Conservation (phyloP, 192 early-diverging fungal genomes). For the Nowakowskiella sp. region DNA sequence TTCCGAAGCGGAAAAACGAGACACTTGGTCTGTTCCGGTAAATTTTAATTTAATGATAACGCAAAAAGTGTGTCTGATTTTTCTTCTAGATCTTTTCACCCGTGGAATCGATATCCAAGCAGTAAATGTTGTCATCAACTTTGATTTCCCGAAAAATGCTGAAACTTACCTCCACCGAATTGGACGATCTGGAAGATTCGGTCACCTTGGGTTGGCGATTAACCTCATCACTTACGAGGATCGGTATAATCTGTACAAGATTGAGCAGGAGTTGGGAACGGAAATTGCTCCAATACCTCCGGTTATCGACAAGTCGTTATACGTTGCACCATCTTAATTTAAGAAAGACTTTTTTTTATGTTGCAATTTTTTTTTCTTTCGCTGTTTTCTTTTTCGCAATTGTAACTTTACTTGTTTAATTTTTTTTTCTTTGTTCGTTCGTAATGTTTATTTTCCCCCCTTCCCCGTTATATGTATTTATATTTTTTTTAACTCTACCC, state of each 20-base stretch:
- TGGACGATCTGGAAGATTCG: constrained; percentile 94
- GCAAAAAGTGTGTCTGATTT: constrained; percentile 7
- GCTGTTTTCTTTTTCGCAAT: too few relatives aligned
- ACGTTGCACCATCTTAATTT: constrained; percentile 45
- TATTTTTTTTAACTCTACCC: too few relatives aligned
- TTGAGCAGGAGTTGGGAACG: constrained; percentile 96
- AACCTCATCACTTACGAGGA: constrained; percentile 98
- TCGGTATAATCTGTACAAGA: constrained; percentile 93
- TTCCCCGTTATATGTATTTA: too few relatives aligned
- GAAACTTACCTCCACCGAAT: constrained; percentile 99
- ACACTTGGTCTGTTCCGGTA: constrained; percentile 92
- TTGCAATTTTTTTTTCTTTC: too few relatives aligned
- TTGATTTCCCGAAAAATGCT: constrained; percentile 99
- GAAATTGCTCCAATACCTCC: constrained; percentile 98
- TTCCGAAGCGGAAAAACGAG: constrained; percentile 97
- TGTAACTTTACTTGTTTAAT: too few relatives aligned
- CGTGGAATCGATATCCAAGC: constrained; percentile 99
- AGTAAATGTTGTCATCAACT: constrained; percentile 99
- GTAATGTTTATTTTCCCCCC: too few relatives aligned
- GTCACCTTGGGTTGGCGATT: constrained; percentile 91
- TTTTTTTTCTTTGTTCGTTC: too few relatives aligned
- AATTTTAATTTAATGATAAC: constrained; percentile 7
- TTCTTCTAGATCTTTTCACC: constrained; percentile 73
- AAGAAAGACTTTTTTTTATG: too few relatives aligned
- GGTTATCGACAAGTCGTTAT: constrained; percentile 89